Percentiles rank a stretch among this genome's conserved stretches.
phyloP scores from a whole-genome alignment of 495 filamentous ascomycete species.

The Tuber umbilicatum region DNA sequence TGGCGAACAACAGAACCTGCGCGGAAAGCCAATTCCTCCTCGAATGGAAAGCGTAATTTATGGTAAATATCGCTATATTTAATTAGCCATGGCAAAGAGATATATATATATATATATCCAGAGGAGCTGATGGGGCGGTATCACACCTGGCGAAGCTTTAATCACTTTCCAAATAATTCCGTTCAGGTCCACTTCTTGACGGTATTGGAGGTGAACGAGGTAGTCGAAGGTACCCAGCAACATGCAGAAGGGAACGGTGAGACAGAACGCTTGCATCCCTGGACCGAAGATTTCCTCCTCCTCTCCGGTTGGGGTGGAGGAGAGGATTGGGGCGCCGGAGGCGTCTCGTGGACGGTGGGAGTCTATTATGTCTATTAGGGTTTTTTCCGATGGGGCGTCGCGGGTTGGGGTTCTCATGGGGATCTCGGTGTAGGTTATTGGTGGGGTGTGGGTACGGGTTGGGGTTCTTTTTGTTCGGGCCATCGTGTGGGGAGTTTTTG shows the following conservation, averaged over 20 bases:
- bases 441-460: slow-evolving; percentile 43
- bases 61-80: slow-evolving; percentile 53
- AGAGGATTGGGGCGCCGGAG: slow-evolving; percentile 41
- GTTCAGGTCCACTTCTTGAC: slow-evolving; percentile 57
- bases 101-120: slow-evolving; percentile 18
- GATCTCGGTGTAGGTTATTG: slow-evolving; percentile 48
- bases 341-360: slow-evolving; percentile 51
- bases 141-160: slow-evolving; percentile 50
- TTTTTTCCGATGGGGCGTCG: slow-evolving; percentile 44
- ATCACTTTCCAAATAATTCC: slow-evolving; percentile 51
- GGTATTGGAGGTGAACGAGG: slow-evolving; percentile 86
- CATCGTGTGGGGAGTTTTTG: slow-evolving; percentile 16
- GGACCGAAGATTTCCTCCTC: slow-evolving; percentile 48
- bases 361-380: slow-evolving; percentile 59
- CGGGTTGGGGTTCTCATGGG: slow-evolving; percentile 49
- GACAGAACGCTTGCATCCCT: slow-evolving; percentile 57
- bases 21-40: slow-evolving; percentile 48
- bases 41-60: slow-evolving; percentile 56
- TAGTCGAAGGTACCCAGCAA: slow-evolving; percentile 84
- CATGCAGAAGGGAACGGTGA: slow-evolving; percentile 64
- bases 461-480: slow-evolving; percentile 31
- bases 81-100: slow-evolving; percentile 32
- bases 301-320: slow-evolving; percentile 38
- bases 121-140: slow-evolving; percentile 10
- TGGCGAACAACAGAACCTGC: slow-evolving; percentile 57